phyloP scores from a whole-genome alignment of 2,329 filamentous ascomycete species.

The Metarhizium robertsii region DNA sequence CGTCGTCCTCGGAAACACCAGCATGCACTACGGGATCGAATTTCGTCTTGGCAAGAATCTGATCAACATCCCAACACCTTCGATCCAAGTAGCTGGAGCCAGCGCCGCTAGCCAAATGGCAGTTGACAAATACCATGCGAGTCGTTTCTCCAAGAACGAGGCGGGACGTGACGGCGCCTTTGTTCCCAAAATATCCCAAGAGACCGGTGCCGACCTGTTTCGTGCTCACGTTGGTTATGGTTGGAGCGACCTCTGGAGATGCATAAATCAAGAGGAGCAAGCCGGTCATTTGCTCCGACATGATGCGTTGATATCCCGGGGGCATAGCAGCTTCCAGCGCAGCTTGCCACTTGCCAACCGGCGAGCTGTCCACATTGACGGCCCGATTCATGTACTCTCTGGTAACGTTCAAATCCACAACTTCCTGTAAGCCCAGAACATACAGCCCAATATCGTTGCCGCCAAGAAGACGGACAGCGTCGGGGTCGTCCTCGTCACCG shows the following conservation, averaged over 20 bases:
- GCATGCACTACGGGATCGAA: conserved; percentile 65
- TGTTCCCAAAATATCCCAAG: conserved; percentile 92
- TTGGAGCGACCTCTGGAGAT: conserved; percentile 62
- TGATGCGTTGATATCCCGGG: conserved; percentile 63
- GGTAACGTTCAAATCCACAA: conserved; percentile 75
- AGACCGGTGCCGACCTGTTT: conserved; percentile 80
- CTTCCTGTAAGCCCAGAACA: conserved; percentile 82
- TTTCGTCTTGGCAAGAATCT: conserved; percentile 65
- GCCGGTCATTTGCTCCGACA: conserved; percentile 78
- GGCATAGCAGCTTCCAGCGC: conserved; percentile 68
- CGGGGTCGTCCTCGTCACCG: conserved; percentile 24
- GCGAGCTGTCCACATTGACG: conserved; percentile 62
- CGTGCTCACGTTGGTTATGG: conserved; percentile 73
- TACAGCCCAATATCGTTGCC: conserved; percentile 77
- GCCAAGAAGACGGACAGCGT: conserved; percentile 37
- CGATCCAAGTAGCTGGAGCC: conserved; percentile 71
- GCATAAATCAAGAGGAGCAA: conserved; percentile 79
- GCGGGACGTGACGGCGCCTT: conserved; percentile 76
- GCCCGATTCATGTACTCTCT: conserved; percentile 62
- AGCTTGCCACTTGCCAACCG: conserved; percentile 71
- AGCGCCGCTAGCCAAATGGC: conserved; percentile 79
- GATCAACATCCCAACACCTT: conserved; percentile 79
- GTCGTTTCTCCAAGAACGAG: conserved; percentile 86
- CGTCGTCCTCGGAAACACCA: conserved; percentile 55
- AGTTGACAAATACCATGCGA: conserved; percentile 81